These are phyloP conservation scores for Colletotrichum tofieldiae DNA, from an alignment of 2,329 filamentous ascomycete species.

Conservation along the genomic window DNA sequence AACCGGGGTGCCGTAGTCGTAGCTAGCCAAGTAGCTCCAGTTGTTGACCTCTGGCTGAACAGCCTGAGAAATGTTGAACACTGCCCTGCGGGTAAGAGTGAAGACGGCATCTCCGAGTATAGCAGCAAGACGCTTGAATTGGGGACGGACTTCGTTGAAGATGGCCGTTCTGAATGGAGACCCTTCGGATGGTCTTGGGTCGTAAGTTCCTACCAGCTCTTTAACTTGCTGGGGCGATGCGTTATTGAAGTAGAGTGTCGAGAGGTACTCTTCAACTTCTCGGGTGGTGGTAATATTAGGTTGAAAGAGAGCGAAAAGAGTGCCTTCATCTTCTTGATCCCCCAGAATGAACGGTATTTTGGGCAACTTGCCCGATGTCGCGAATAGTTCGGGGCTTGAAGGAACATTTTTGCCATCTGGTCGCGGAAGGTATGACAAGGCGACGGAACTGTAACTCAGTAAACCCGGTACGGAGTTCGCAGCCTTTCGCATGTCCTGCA, in stretches of 20 bases:
- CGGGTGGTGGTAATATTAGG: conserved; percentile 69
- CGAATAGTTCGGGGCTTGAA: conserved; percentile 66
- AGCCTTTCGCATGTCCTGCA: conserved; percentile 65
- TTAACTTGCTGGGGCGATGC: conserved; percentile 56
- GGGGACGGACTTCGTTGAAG: conserved; percentile 74
- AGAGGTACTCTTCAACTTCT: conserved; percentile 67
- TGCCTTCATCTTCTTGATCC: conserved; percentile 77
- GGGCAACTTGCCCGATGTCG: conserved; percentile 65
- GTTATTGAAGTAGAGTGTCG: conserved; percentile 60
- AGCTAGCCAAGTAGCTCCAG: conserved; percentile 75
- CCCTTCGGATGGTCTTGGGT: conserved; percentile 63
- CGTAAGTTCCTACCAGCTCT: conserved; percentile 69
- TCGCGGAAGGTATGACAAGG: conserved; percentile 74
- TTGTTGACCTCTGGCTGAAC: conserved; percentile 62
- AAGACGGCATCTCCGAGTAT: conserved; percentile 76
- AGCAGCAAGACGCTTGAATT: conserved; percentile 76
- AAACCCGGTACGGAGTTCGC: conserved; percentile 72
- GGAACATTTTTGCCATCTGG: conserved; percentile 71
- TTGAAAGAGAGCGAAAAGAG: conserved; percentile 74
- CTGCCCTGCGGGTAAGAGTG: conserved; percentile 54
- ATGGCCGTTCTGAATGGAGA: conserved; percentile 73
- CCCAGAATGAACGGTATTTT: conserved; percentile 75
- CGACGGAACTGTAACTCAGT: conserved; percentile 68
- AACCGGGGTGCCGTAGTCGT: conserved; percentile 72
- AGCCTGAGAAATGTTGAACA: conserved; percentile 60